These are phyloP conservation scores for Vigna angularis DNA, from an alignment of 306 rosid species.

Conservation along the genomic window DNA sequence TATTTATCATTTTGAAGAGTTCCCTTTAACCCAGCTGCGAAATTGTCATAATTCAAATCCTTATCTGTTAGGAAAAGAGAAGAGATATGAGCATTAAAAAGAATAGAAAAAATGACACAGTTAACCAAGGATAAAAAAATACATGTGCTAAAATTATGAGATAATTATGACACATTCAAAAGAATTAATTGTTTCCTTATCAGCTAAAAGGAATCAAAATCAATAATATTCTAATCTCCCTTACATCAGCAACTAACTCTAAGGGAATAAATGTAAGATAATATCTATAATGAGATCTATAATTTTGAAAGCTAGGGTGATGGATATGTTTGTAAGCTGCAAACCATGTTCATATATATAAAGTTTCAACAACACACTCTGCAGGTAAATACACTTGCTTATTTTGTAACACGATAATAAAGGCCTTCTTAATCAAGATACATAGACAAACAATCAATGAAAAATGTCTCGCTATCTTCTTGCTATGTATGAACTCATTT, in stretches of 20 bases:
- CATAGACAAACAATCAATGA: constrained; percentile 6
- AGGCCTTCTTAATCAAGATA: neutral
- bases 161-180: neutral
- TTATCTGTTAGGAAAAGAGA: constrained; percentile 39
- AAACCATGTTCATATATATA: constrained; percentile 7
- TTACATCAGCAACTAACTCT: neutral
- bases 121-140: neutral
- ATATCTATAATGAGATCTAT: neutral
- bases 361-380: neutral
- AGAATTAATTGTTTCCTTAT: neutral
- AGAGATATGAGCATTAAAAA: constrained; percentile 20
- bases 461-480: neutral
- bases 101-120: constrained; percentile 27
- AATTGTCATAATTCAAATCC: constrained; percentile 79
- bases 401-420: neutral
- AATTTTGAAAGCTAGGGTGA: neutral
- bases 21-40: too few species aligned
- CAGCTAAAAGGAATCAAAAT: constrained; percentile 12
- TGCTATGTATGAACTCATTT: neutral
- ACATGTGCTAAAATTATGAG: constrained; percentile 15
- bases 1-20: too few species aligned
- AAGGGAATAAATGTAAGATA: constrained; percentile 23
- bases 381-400: constrained; percentile 3
- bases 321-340: neutral
- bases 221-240: neutral